Percentiles rank a stretch among this genome's conserved stretches.
These are phyloP conservation scores for Penicillium odoratum DNA, from an alignment of 495 filamentous ascomycete species.

Conservation along the genomic window DNA sequence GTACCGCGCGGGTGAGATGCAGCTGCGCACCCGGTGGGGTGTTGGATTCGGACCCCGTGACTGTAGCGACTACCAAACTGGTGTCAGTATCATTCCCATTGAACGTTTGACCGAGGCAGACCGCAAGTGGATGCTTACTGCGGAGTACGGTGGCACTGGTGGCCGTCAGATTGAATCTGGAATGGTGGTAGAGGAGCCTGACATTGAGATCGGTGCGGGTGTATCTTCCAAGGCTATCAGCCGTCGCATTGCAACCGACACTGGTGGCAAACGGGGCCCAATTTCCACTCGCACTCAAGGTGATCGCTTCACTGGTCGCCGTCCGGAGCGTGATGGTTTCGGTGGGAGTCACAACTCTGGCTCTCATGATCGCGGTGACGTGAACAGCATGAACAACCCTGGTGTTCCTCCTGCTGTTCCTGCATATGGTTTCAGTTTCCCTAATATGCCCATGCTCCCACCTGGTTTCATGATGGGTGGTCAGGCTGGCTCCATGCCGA, in stretches of 20 bases:
- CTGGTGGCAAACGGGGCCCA: conserved; percentile 70
- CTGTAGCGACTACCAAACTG: conserved; percentile 92
- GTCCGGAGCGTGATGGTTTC: conserved; percentile 49
- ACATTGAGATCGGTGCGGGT: conserved; percentile 97
- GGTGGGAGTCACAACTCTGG: conserved; percentile 39
- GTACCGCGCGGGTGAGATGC: conserved; percentile 66
- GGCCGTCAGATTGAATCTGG: conserved; percentile 77
- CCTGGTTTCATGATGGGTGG: conserved; percentile 62
- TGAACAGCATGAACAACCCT: conserved; percentile 49
- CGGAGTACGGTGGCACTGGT: conserved; percentile 90
- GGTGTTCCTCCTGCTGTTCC: conserved; percentile 64
- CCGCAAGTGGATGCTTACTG: conserved; percentile 94
- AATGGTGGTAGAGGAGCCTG: conserved; percentile 92
- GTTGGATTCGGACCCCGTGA: conserved; percentile 97
- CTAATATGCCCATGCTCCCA: conserved; percentile 68
- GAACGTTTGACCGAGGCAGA: conserved; percentile 91
- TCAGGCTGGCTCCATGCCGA: conserved; percentile 29
- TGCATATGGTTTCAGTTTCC: conserved; percentile 66
- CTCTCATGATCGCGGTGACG: conserved; percentile 31
- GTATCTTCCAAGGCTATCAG: conserved; percentile 96
- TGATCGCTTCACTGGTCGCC: conserved; percentile 36
- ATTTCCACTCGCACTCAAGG: conserved; percentile 62
- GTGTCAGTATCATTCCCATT: conserved; percentile 91
- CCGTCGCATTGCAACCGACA: conserved; percentile 76
- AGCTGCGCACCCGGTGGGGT: conserved; percentile 91